These are phyloP conservation scores for Moesziomyces sp. DNA, from an alignment of 1,284 basidiomycete genomes.

Conservation along the genomic window DNA sequence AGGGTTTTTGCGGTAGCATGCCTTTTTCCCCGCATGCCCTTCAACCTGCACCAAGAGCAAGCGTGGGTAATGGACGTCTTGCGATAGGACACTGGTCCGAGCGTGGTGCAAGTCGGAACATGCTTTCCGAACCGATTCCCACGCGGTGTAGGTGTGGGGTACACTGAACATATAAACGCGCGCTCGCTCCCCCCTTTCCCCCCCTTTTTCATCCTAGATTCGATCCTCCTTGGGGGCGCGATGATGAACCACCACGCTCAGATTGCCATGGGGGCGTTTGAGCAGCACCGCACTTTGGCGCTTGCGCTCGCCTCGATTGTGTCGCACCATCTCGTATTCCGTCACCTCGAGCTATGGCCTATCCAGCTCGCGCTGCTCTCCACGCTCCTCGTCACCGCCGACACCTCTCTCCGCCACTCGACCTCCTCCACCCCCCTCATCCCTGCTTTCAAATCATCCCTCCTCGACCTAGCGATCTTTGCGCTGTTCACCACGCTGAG, in stretches of 20 bases:
- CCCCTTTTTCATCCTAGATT: too few relatives aligned
- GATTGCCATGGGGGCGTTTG: constrained; percentile 3
- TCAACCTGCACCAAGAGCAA: too few relatives aligned
- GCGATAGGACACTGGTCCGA: too few relatives aligned
- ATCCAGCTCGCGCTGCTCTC: constrained; percentile 12
- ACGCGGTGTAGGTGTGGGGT: too few relatives aligned
- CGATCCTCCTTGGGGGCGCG: too few relatives aligned
- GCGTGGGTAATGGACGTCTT: too few relatives aligned
- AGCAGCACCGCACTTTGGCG: constrained; percentile 11
- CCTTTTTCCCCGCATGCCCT: too few relatives aligned
- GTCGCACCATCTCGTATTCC: constrained; percentile 19
- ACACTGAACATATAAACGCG: too few relatives aligned
- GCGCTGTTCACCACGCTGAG: constrained; percentile 10
- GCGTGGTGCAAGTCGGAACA: too few relatives aligned
- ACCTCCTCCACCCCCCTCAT: neutral
- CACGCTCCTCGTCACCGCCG: constrained; percentile 9
- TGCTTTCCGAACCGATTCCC: too few relatives aligned
- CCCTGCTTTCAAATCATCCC: constrained; percentile 4
- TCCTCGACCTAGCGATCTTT: constrained; percentile 6
- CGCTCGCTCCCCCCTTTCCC: too few relatives aligned
- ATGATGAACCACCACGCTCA: neutral
- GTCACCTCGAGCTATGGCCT: constrained; percentile 25
- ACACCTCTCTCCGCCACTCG: constrained; percentile 5
- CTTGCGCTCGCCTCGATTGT: constrained; percentile 4
- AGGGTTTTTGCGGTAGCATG: too few relatives aligned